Percentiles rank a stretch among this genome's conserved stretches.
These are phyloP conservation scores for Euryodendron excelsum DNA, from an alignment of 148 eudicot species.

Conservation along the genomic window DNA sequence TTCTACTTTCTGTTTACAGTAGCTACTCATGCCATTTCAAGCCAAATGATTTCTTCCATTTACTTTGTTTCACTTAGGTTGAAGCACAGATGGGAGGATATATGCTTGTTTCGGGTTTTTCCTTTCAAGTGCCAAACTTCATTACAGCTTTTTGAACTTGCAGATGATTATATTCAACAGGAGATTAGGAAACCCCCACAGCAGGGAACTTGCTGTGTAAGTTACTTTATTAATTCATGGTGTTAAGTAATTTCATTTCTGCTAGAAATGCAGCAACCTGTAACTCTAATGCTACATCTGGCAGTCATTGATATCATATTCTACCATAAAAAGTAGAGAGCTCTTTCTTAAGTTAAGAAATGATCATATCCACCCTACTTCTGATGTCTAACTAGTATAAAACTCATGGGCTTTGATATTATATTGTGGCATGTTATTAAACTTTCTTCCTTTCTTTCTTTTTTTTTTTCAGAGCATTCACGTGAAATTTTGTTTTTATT, in stretches of 20 bases:
- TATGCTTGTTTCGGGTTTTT: slow-evolving; percentile 75
- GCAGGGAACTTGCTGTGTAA: slow-evolving; percentile 57
- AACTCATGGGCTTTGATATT: too few species aligned
- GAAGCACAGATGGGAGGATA: slow-evolving; percentile 75
- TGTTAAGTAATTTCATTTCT: neutral
- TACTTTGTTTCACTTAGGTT: slow-evolving; percentile 40
- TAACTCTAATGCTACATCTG: neutral
- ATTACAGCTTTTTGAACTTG: slow-evolving; percentile 79
- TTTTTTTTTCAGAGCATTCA: neutral
- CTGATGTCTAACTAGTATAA: too few species aligned
- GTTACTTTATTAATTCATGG: slow-evolving; percentile 8
- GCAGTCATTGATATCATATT: neutral
- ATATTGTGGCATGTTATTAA: neutral
- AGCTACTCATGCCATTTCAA: slow-evolving; percentile 3
- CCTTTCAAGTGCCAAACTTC: slow-evolving; percentile 70
- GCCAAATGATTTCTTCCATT: neutral
- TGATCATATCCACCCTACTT: neutral
- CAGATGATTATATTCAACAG: slow-evolving; percentile 79
- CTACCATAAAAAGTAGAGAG: neutral
- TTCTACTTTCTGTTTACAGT: slow-evolving; percentile 7
- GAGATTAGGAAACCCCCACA: slow-evolving; percentile 64
- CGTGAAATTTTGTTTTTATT: neutral
- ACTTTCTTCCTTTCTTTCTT: too few species aligned
- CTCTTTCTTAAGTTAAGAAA: neutral
- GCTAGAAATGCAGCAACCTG: neutral